These are phyloP conservation scores for Dioscorea zingiberensis DNA, from an alignment of 106 monocot species.

Conservation along the genomic window DNA sequence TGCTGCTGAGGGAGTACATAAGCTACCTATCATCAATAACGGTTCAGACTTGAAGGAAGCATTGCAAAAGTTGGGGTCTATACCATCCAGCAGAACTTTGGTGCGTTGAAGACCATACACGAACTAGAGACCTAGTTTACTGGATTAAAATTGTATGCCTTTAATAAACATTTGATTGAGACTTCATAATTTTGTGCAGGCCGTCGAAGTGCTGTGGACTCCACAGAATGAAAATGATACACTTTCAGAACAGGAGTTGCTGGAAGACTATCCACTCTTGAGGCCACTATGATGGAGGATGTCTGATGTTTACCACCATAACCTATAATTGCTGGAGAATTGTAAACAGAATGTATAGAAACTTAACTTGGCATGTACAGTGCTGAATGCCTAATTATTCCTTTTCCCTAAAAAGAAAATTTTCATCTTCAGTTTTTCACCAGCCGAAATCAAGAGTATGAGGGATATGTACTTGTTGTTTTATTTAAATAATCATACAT, in stretches of 20 bases:
- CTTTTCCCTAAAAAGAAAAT: no score
- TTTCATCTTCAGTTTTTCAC: no score
- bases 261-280: slow-evolving; percentile 89
- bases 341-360: no score
- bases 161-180: no score
- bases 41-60: slow-evolving; percentile 75
- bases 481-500: no score
- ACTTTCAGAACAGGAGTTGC: slow-evolving; percentile 73
- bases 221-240: slow-evolving; percentile 92
- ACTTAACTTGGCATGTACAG: no score
- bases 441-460: no score
- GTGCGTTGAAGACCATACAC: slow-evolving; percentile 17
- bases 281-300: slow-evolving; percentile 42
- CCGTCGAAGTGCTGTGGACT: slow-evolving; percentile 95
- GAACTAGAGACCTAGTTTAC: no score
- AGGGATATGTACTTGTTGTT: no score
- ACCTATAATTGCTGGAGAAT: no score
- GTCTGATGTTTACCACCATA: background rate
- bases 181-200: slow-evolving; percentile 29
- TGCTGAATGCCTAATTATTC: no score
- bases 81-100: slow-evolving; percentile 66
- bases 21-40: slow-evolving; percentile 76
- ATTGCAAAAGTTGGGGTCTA: slow-evolving; percentile 81
- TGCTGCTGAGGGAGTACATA: slow-evolving; percentile 85
- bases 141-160: no score